These are phyloP conservation scores for Fusarium sp. DNA, from an alignment of 2,329 filamentous ascomycete species.

Conservation along the genomic window DNA sequence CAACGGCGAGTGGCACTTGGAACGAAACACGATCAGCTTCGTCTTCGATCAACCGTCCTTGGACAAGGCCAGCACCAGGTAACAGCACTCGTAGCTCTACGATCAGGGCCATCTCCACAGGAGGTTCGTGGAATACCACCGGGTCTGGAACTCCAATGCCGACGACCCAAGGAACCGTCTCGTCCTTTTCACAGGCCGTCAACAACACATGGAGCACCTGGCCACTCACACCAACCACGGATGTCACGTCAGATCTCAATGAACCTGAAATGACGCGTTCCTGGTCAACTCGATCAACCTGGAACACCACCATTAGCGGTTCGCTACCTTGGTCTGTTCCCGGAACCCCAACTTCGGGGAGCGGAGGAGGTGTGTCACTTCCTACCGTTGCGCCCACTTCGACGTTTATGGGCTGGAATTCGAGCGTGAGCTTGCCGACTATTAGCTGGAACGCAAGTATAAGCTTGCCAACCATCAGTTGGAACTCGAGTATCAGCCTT, in stretches of 20 bases:
- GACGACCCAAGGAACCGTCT: background rate
- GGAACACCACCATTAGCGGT: background rate
- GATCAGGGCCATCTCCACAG: background rate
- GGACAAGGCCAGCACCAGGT: background rate
- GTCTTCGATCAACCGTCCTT: background rate
- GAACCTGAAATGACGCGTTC: slow-evolving; percentile 16
- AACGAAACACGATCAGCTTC: background rate
- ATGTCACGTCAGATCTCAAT: slow-evolving; percentile 1
- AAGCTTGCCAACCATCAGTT: background rate
- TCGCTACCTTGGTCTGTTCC: slow-evolving; percentile 25
- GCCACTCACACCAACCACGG: background rate
- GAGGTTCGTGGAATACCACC: slow-evolving; percentile 10
- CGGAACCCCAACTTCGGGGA: slow-evolving; percentile 20
- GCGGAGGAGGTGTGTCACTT: slow-evolving; percentile 11
- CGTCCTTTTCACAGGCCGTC: background rate
- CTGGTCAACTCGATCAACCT: background rate
- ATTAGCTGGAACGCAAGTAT: slow-evolving; percentile 29
- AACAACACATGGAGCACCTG: background rate
- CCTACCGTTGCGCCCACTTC: slow-evolving; percentile 6
- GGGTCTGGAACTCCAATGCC: background rate
- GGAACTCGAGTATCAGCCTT: background rate
- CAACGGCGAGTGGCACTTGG: background rate
- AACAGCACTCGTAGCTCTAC: background rate
- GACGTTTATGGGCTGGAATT: slow-evolving; percentile 23
- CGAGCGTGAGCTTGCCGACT: slow-evolving; percentile 11